phyloP scores from a whole-genome alignment of 805 yeast genomes.

The Yarrowia yakushimensis region DNA sequence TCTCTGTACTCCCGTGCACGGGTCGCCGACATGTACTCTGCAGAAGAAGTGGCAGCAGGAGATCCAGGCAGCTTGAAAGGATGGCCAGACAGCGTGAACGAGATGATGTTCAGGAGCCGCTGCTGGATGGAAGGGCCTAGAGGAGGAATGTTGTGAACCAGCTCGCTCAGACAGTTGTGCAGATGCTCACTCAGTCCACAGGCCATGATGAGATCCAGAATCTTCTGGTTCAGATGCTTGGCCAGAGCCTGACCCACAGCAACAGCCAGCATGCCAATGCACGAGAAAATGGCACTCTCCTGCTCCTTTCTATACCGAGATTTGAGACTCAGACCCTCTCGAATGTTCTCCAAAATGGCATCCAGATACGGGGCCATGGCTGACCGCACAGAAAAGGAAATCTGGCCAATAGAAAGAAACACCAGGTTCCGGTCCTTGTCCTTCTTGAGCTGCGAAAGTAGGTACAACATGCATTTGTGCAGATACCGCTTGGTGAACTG shows the following conservation, averaged over 20 bases:
- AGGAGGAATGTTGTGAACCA: slow-evolving; percentile 74
- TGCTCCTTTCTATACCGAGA: slow-evolving; percentile 60
- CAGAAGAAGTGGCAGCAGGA: slow-evolving; percentile 50
- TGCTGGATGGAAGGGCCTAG: slow-evolving; percentile 69
- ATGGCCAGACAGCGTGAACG: slow-evolving; percentile 75
- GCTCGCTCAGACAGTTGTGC: slow-evolving; percentile 66
- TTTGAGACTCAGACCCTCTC: slow-evolving; percentile 57
- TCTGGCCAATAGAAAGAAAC: slow-evolving; percentile 76
- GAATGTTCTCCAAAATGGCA: slow-evolving; percentile 75
- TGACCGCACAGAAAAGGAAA: slow-evolving; percentile 71
- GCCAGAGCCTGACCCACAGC: slow-evolving; percentile 94
- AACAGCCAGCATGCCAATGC: slow-evolving; percentile 77
- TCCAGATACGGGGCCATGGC: slow-evolving; percentile 85
- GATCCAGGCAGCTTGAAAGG: slow-evolving; percentile 82
- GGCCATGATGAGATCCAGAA: slow-evolving; percentile 71
- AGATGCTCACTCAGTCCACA: slow-evolving; percentile 83
- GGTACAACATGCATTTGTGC: slow-evolving; percentile 72
- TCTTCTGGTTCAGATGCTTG: slow-evolving; percentile 77
- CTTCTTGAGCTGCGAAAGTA: slow-evolving; percentile 72
- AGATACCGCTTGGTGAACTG: slow-evolving; percentile 75
- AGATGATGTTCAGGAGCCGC: slow-evolving; percentile 64
- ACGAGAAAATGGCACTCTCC: slow-evolving; percentile 82
- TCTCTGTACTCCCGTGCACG: slow-evolving; percentile 73
- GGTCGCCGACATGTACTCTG: slow-evolving; percentile 55
- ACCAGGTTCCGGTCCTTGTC: slow-evolving; percentile 74